Evolutionary conservation across 139 green algal species (phyloP), one percentile per base, ranked within the genome.

Genomic region (Ettlia oleoabundans): DNA sequence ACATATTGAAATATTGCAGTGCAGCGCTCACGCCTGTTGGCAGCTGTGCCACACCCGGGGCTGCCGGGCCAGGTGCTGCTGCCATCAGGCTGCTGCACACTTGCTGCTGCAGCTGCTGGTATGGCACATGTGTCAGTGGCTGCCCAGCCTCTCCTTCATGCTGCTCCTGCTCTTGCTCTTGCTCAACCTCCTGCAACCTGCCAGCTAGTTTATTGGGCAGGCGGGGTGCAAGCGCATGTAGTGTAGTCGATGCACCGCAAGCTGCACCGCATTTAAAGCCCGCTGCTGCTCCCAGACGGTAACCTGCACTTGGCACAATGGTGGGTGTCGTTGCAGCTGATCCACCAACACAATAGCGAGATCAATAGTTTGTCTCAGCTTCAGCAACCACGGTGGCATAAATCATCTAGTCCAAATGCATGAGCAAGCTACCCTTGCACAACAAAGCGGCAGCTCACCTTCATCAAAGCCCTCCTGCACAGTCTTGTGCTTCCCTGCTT

Each of bases 401-500:
- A n/a, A n/a, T n/a, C n/a, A n/a, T n/a, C n/a, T n/a, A n/a, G 24
- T 37, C 3, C 28, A n/a, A 67, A 32, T 2, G 24, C 26, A 32
- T n/a, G 9, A 32, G 61, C n/a, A n/a, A n/a, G n/a, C n/a, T n/a
- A n/a, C n/a, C n/a, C n/a, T n/a, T n/a, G n/a, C n/a, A n/a, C n/a
- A n/a, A n/a, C n/a, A n/a, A n/a, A n/a, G n/a, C n/a, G n/a, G 3
- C 15, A 21, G 0, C 75, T 18, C 38, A 73, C 84, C 84, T 79
- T 71, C 21, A 37, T 88, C 32, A 26, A 88, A 88, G 7, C 84
- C 84, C 26, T 75, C 47, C 62, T 88, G 84, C 58, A 85, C 79
- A 41, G 80, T 81, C 28, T 86, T 72, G 19, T 88, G 47, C 66
- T 88, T 86, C 32, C 84, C 84, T 22, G 73, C 84, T 51, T 88